Base-by-base conservation (phyloP, 2,329 filamentous ascomycete species). In the Colletotrichum destructivum region DNA sequence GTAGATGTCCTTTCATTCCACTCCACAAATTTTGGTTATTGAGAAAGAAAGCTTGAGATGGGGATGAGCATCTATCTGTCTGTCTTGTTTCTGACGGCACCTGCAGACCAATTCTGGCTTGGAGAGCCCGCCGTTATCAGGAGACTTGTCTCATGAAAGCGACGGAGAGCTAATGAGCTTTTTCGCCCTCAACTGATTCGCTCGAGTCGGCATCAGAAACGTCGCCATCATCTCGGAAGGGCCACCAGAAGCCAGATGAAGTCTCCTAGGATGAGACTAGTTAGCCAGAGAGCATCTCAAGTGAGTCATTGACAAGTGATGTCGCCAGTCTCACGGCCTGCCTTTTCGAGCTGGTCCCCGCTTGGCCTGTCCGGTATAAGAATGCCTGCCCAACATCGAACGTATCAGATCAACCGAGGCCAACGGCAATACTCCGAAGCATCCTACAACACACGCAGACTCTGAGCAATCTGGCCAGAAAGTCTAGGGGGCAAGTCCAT, bases 401-500 rank as follows among this genome's bases (percentile, higher is more conserved):
- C 16, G 38, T 21, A 35, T 31, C 23, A 15, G 15, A 13, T 12
- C 23, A 26, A 49, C 23, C 23, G 31, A 6, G 40, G 42, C 47
- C 18, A n/a, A 51, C 47, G 5, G 23, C 21, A 61, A 46, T 42
- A 1, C 31, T 49, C 12, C 7, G 23, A 18, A 61, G 23, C 46
- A 61, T 61, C 4, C 42, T 61, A 13, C 40, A 61, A 35, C 23
- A 61, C 40, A 61, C 40, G 4, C 40, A 61, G 57, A 61, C 57
- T 8, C 40, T 61, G 15, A 26, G 57, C n/a, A 61, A 47, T n/a
- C 40, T 61, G 7, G 40, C 31, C 0, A 38, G n/a, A 31, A 61
- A 61, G 3, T 15, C 40, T n/a, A 1, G 9, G 23, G 40, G n/a
- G 9, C 42, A 42, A 31, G 13, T 44, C 16, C 18, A 5, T 13